phyloP scores from a whole-genome alignment of 2,329 filamentous ascomycete genomes.

The Pestalotiopsis sp. region DNA sequence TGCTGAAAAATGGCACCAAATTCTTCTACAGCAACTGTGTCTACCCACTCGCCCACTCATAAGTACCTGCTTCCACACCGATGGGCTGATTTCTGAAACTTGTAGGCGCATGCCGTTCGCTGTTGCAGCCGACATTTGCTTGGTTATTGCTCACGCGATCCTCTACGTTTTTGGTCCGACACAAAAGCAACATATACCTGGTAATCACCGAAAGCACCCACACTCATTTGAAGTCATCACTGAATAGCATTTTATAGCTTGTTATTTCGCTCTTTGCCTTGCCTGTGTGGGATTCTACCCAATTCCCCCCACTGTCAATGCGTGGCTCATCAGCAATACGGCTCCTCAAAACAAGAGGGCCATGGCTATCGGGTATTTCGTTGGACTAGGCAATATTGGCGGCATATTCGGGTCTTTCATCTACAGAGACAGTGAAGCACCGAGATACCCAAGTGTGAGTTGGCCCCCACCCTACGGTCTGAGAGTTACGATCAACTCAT shows the following conservation, averaged over 20 bases:
- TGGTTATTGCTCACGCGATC: slow-evolving; percentile 4
- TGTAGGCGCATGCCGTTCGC: slow-evolving; percentile 1
- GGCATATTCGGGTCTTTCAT: slow-evolving; percentile 5
- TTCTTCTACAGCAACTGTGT: no score
- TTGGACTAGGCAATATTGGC: not conserved
- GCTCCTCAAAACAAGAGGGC: slow-evolving; percentile 2
- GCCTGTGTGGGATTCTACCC: slow-evolving; percentile 11
- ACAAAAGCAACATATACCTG: slow-evolving; percentile 4
- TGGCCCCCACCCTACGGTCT: not conserved
- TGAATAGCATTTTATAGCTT: not conserved
- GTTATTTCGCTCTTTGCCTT: slow-evolving; percentile 9
- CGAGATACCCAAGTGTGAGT: slow-evolving; percentile 6
- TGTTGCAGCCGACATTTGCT: slow-evolving; percentile 3
- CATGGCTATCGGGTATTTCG: slow-evolving; percentile 5
- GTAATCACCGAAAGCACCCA: not conserved
- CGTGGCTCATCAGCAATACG: slow-evolving; percentile 3
- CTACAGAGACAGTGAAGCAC: slow-evolving; percentile 5
- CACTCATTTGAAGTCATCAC: not conserved
- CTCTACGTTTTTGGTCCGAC: slow-evolving; percentile 1
- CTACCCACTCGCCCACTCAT: not conserved
- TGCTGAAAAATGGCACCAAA: not conserved
- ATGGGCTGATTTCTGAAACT: not conserved
- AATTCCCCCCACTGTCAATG: slow-evolving; percentile 1
- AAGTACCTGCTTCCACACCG: not conserved
- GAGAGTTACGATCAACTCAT: not conserved